Base-by-base conservation (phyloP, 768 basidiomycete species). In the Hypholoma sublateritium region DNA sequence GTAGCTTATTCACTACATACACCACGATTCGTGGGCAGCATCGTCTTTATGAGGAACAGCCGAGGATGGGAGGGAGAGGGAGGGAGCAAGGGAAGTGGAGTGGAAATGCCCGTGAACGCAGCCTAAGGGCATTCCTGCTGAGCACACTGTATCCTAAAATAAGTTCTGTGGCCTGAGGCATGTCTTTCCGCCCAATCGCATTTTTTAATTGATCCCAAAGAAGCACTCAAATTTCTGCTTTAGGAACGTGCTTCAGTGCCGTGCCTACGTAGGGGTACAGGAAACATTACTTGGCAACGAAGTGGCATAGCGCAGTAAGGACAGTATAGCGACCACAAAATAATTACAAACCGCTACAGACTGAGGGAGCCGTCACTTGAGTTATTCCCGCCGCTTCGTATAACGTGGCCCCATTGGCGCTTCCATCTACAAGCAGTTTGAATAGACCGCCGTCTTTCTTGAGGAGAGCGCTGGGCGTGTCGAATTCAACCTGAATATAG, bases 351-450 rank as follows among this genome's bases (percentile, higher is more conserved):
- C 28, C 28, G 28, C 28, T 42, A 19, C 16, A 16, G 19, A 16
- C 14, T 42, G 16, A 42, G 39, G 19, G 6, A 42, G 39, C 39
- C 14, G 1, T 13, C 39, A 42, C 3, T n/a, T n/a, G n/a, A 42
- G 39, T 9, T 3, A 16, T 6, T 14, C 22, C 22, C 22, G 44
- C 42, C n/a, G 44, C 34, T 14, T 24, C 42, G 12, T 53, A 53
- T 25, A 53, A 24, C 5, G 11, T 35, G 17, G 17, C 17, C 25
- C 14, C 45, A 24, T 53, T 25, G 22, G 28, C 42, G 17, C 53
- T 53, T 8, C 39, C 52, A n/a, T 53, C 52, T 5, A 53, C 52
- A 16, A 53, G 14, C 34, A 42, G 21, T 24, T 45, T 53, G 32
- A 53, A 53, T 35, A 53, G 14, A 4, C 53, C 21, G 17, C 25